A percentile compares a stretch with the other conserved stretches of the same genome.
phyloP scores from a whole-genome alignment of 345 rosid species.

The Heritiera littoralis region DNA sequence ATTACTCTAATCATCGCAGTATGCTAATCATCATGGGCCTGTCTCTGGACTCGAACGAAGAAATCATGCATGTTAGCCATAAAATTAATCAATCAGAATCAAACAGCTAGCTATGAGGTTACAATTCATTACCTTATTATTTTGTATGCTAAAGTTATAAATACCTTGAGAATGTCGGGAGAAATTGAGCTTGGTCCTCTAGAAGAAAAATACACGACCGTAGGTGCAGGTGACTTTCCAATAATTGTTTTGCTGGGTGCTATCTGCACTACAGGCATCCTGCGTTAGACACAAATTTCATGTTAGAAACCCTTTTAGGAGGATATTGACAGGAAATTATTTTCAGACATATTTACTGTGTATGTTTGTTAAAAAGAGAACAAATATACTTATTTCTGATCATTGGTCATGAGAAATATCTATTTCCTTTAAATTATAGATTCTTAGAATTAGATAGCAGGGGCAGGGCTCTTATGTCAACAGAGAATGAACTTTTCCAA shows the following conservation, averaged over 20 bases:
- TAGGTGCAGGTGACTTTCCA: constrained; percentile 57
- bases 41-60: background rate
- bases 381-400: background rate
- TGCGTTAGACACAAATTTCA: constrained; percentile 29
- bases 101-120: background rate
- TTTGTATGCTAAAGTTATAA: background rate
- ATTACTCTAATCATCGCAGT: background rate
- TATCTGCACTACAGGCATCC: constrained; percentile 45
- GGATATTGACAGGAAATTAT: background rate
- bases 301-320: constrained; percentile 9
- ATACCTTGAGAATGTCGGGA: constrained; percentile 71
- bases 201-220: constrained; percentile 64
- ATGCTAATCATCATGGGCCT: background rate
- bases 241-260: constrained; percentile 48
- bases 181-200: constrained; percentile 69
- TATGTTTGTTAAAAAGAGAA: background rate
- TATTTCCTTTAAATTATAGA: background rate
- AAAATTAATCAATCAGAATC: background rate
- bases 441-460: background rate
- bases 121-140: background rate
- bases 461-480: background rate
- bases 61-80: background rate
- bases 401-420: background rate
- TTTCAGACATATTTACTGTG: background rate
- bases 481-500: background rate